These are phyloP conservation scores for Ramalina intermedia DNA, from an alignment of 495 filamentous ascomycete genomes.

Conservation along the genomic window DNA sequence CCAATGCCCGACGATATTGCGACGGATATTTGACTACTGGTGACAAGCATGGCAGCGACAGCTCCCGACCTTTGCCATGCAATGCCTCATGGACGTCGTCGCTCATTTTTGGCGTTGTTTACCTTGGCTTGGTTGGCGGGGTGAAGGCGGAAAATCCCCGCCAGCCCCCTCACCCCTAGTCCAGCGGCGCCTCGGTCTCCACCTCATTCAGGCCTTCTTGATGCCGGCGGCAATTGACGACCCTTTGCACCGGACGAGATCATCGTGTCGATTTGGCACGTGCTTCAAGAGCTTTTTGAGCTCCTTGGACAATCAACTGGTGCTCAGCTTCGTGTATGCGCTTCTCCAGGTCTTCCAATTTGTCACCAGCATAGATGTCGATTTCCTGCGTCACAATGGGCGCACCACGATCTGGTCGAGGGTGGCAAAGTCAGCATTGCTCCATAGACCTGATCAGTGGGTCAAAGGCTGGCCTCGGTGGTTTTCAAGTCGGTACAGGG, in stretches of 20 bases:
- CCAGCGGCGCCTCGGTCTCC: no score
- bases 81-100: not conserved
- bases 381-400: not conserved
- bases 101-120: not conserved
- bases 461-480: no score
- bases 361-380: slow-evolving; percentile 45
- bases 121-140: not conserved
- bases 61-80: not conserved
- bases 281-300: not conserved
- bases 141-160: not conserved
- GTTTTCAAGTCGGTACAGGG: no score
- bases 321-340: slow-evolving; percentile 62
- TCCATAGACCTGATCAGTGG: no score
- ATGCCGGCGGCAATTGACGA: no score
- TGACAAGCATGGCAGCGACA: slow-evolving; percentile 12
- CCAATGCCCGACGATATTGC: slow-evolving; percentile 15
- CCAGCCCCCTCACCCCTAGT: no score
- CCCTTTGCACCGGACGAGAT: no score
- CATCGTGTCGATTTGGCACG: not conserved
- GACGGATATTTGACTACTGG: slow-evolving; percentile 17
- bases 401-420: not conserved
- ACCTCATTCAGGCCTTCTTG: no score
- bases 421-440: not conserved
- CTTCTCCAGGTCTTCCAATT: slow-evolving; percentile 47
- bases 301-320: slow-evolving; percentile 18